phyloP scores from a whole-genome alignment of 352 stramenopile species.

The Pythium oligandrum region DNA sequence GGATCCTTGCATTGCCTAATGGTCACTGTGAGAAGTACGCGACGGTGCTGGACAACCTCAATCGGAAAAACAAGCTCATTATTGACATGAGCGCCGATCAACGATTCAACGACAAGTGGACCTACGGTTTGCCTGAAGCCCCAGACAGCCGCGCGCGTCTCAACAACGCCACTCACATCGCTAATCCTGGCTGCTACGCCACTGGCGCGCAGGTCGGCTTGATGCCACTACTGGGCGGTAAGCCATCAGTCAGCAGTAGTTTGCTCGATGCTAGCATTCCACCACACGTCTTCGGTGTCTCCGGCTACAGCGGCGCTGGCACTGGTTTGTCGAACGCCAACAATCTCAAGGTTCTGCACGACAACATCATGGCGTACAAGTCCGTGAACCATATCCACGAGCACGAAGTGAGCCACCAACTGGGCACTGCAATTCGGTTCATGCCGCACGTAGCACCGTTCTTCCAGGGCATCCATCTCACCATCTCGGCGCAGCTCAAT shows the following conservation, averaged over 20 bases:
- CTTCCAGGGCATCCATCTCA: constrained; percentile 93
- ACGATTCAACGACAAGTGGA: constrained; percentile 83
- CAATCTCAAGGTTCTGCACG: constrained; percentile 64
- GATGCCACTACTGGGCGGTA: constrained; percentile 70
- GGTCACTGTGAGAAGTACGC: constrained; percentile 83
- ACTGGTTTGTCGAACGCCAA: constrained; percentile 81
- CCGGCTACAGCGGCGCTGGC: constrained; percentile 84
- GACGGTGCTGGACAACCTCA: constrained; percentile 58
- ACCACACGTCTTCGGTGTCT: constrained; percentile 85
- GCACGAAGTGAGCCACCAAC: constrained; percentile 78
- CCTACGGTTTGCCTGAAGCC: constrained; percentile 83
- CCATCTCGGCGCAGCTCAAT: constrained; percentile 75
- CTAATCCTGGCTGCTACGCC: constrained; percentile 88
- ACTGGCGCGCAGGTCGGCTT: constrained; percentile 77
- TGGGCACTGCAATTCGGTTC: constrained; percentile 84
- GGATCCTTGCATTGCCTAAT: constrained; percentile 85
- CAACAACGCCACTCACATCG: constrained; percentile 68
- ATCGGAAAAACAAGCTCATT: constrained; percentile 67
- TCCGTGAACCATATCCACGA: constrained; percentile 90
- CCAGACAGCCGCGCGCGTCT: constrained; percentile 54
- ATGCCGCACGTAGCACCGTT: constrained; percentile 92
- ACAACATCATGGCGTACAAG: constrained; percentile 91
- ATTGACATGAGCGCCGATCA: constrained; percentile 88
- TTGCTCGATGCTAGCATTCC: constrained; percentile 61
- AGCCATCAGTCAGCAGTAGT: constrained; percentile 34